phyloP scores from a whole-genome alignment of 148 eudicot species.

The Camellia japonica region DNA sequence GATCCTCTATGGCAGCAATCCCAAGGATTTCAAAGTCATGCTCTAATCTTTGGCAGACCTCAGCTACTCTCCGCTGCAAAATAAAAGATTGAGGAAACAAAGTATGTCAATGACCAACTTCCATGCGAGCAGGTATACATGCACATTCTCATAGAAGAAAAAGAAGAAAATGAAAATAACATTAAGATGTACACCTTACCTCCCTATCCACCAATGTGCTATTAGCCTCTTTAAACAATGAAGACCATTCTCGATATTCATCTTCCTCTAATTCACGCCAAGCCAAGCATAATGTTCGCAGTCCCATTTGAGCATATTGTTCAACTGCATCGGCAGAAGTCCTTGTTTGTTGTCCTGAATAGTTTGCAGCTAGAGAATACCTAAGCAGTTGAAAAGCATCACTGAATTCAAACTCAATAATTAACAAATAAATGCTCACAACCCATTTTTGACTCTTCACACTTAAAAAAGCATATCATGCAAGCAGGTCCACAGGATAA shows the following conservation, averaged over 20 bases:
- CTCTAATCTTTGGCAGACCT: slow-evolving; percentile 89
- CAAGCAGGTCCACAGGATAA: background rate
- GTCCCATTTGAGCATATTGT: slow-evolving; percentile 87
- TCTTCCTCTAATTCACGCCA: slow-evolving; percentile 87
- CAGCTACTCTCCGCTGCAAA: slow-evolving; percentile 91
- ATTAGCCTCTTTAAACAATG: slow-evolving; percentile 86
- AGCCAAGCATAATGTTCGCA: slow-evolving; percentile 90
- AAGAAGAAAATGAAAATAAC: background rate
- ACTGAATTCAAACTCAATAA: background rate
- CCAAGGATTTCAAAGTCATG: slow-evolving; percentile 84
- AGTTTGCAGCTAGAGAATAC: slow-evolving; percentile 8
- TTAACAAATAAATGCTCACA: background rate
- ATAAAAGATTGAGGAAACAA: slow-evolving; percentile 12
- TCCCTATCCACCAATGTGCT: slow-evolving; percentile 92
- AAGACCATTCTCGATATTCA: slow-evolving; percentile 88
- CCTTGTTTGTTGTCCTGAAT: slow-evolving; percentile 75
- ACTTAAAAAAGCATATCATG: background rate
- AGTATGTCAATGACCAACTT: background rate
- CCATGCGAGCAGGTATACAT: background rate
- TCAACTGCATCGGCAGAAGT: slow-evolving; percentile 79
- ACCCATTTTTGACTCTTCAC: background rate
- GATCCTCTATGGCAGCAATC: slow-evolving; percentile 95
- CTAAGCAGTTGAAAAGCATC: background rate
- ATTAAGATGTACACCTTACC: slow-evolving; percentile 43
- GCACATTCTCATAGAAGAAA: background rate